These are phyloP conservation scores for Cercospora citrullina DNA, from an alignment of 2,329 filamentous ascomycete genomes.

Conservation along the genomic window DNA sequence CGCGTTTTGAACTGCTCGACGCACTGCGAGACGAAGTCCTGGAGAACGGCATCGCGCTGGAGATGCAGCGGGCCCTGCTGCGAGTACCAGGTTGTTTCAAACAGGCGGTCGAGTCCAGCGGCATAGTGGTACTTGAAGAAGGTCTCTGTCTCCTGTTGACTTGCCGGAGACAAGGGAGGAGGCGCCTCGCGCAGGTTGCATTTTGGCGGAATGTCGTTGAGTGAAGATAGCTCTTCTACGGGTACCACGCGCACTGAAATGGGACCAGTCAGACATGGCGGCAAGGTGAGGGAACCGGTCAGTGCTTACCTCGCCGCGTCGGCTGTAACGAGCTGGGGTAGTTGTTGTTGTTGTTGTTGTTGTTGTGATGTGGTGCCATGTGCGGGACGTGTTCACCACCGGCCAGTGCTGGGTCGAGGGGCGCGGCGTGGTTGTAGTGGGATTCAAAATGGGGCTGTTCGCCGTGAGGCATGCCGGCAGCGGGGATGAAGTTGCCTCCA, in stretches of 20 bases:
- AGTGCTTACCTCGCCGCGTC: constrained; percentile 34
- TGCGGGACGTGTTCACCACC: constrained; percentile 32
- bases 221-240: constrained; percentile 58
- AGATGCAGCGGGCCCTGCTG: constrained; percentile 55
- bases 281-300: background rate
- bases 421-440: constrained; percentile 45
- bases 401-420: constrained; percentile 68
- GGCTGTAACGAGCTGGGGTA: constrained; percentile 29
- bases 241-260: constrained; percentile 52
- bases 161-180: constrained; percentile 47
- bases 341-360: constrained; percentile 23
- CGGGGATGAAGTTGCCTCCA: constrained; percentile 23
- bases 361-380: constrained; percentile 31
- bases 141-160: constrained; percentile 68
- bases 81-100: constrained; percentile 83
- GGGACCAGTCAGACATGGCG: constrained; percentile 8
- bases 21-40: constrained; percentile 67
- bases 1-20: constrained; percentile 48
- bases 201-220: constrained; percentile 29
- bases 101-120: constrained; percentile 69
- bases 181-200: constrained; percentile 27
- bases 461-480: constrained; percentile 12
- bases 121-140: constrained; percentile 77
- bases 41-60: constrained; percentile 57
- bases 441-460: constrained; percentile 11